Evolutionary conservation across 2,329 filamentous ascomycete genomes (phyloP).

Genomic region (Blastomyces parvus): DNA sequence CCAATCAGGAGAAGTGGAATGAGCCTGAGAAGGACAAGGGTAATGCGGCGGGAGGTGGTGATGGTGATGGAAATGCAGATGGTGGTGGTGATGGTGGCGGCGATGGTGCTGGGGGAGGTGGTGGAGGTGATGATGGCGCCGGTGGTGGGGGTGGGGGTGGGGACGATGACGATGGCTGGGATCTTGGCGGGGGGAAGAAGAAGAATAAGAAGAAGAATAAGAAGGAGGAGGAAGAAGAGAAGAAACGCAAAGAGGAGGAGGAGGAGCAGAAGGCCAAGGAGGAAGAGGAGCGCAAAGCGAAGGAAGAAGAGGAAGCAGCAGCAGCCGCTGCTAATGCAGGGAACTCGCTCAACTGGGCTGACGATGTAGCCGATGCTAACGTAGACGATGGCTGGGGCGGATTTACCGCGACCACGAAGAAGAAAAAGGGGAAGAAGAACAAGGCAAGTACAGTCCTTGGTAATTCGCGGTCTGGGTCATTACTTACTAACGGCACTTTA

Average conservation of each 20-base stretch:
- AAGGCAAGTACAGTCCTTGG: conserved; percentile 11
- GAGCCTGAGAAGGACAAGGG: conserved; percentile 7
- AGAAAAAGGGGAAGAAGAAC: conserved; percentile 49
- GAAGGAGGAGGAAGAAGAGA: conserved; percentile 9
- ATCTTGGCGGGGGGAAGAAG: conserved; percentile 12
- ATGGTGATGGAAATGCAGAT: conserved; percentile 5
- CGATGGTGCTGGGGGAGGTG: conserved; percentile 3
- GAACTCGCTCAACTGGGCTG: conserved; percentile 37
- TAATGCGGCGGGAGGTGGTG: conserved; percentile 9
- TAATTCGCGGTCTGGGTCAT: background rate
- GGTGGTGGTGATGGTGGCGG: conserved; percentile 11
- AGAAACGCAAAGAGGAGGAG: conserved; percentile 6
- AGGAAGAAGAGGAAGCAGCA: conserved; percentile 14
- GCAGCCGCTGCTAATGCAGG: conserved; percentile 23
- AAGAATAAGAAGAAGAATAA: conserved; percentile 16
- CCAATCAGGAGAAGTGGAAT: conserved; percentile 4
- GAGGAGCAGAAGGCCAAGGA: conserved; percentile 6
- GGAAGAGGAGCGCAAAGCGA: conserved; percentile 5
- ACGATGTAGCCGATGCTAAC: conserved; percentile 29
- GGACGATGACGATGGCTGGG: conserved; percentile 13
- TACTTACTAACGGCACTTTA: conserved; percentile 6
- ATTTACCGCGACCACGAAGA: conserved; percentile 40
- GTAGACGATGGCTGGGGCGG: conserved; percentile 46
- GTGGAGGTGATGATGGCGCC: too few species aligned
- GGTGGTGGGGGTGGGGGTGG: conserved; percentile 11